phyloP scores from a whole-genome alignment of 148 eudicot species.

The Rhododendron molle region DNA sequence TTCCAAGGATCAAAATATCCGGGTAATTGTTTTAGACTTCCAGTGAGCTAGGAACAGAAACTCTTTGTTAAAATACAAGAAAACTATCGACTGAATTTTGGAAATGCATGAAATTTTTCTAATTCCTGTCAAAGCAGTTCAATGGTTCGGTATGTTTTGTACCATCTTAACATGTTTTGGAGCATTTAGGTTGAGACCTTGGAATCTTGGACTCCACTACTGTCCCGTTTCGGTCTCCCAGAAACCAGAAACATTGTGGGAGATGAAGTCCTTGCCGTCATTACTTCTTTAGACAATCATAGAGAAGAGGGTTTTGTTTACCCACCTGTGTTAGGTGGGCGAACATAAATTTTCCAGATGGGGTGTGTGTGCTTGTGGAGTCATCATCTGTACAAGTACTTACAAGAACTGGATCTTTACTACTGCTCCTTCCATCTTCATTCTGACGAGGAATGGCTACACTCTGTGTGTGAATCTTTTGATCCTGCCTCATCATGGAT shows the following conservation, averaged over 20 bases:
- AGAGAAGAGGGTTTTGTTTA: neutral
- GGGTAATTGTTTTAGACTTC: neutral
- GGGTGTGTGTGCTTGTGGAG: neutral
- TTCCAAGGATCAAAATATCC: neutral
- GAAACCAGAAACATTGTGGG: neutral
- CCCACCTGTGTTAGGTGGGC: neutral
- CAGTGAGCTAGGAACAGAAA: neutral
- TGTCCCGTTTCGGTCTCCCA: neutral
- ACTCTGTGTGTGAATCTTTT: conserved; percentile 25
- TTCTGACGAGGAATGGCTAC: conserved; percentile 37
- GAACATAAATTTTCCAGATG: neutral
- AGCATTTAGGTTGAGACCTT: neutral
- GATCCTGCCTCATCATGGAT: conserved; percentile 45
- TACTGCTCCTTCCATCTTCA: conserved; percentile 51
- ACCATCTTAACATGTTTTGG: neutral
- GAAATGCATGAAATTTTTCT: neutral
- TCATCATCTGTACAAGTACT: conserved; percentile 22
- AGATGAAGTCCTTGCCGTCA: neutral
- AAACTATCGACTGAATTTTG: neutral
- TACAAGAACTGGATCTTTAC: conserved; percentile 72
- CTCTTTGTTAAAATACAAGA: neutral
- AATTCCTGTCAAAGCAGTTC: neutral
- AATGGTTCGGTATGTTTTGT: neutral
- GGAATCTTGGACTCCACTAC: neutral
- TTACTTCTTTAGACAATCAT: neutral